Percentiles rank a stretch among this genome's conserved stretches.
Evolutionary conservation across 2,329 filamentous ascomycete genomes (phyloP).

Genomic region (Pseudogymnoascus pannorum): DNA sequence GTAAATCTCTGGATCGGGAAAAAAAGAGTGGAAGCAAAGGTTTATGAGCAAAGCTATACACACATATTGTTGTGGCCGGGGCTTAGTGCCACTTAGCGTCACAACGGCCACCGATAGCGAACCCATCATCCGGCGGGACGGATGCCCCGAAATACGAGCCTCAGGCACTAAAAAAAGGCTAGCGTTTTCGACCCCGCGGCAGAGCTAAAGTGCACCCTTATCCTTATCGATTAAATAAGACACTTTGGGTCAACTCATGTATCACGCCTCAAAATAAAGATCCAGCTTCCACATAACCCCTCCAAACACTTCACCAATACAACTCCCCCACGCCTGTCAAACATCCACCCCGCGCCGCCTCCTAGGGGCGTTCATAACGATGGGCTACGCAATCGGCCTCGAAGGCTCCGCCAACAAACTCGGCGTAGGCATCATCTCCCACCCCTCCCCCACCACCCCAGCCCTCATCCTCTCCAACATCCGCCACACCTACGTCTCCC

Average conservation of each 20-base stretch:
- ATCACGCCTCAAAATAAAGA: not conserved
- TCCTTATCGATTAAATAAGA: constrained; percentile 8
- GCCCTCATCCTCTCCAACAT: constrained; percentile 82
- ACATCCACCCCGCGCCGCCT: not conserved
- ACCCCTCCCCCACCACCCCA: constrained; percentile 45
- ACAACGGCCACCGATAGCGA: constrained; percentile 4
- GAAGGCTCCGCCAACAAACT: constrained; percentile 98
- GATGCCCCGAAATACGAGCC: not conserved
- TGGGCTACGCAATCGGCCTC: constrained; percentile 50
- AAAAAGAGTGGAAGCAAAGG: not conserved
- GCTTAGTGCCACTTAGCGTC: constrained; percentile 8
- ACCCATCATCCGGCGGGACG: constrained; percentile 1
- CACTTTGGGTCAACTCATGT: not conserved
- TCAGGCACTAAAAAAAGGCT: not conserved
- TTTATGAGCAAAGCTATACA: constrained; percentile 4
- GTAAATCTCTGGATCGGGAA: not conserved
- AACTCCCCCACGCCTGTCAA: not conserved
- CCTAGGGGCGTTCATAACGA: not conserved
- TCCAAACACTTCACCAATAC: not conserved
- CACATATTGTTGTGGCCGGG: constrained; percentile 5
- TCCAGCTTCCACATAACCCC: not conserved
- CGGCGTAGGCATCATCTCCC: constrained; percentile 84
- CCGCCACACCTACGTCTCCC: constrained; percentile 86
- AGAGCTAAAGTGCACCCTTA: constrained; percentile 2
- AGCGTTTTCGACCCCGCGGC: not conserved